Percentiles rank a stretch among this genome's conserved stretches.
Conservation (phyloP, 164 flowering plant species). For the Vitis rotundifolia region DNA sequence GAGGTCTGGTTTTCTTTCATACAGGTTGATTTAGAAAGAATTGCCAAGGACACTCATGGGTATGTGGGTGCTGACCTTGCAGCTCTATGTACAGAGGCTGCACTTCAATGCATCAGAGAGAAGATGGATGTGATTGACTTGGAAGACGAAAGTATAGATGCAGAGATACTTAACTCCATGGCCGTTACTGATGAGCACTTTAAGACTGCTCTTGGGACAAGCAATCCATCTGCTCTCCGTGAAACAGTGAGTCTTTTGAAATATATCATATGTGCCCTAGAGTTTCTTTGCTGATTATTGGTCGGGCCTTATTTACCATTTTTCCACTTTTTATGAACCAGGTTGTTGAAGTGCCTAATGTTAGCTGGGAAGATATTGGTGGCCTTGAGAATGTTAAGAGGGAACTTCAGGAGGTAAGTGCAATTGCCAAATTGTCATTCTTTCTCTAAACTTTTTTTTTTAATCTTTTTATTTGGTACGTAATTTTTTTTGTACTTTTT, state of each 20-base stretch:
- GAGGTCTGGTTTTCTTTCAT: constrained; percentile 2
- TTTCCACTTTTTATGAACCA: constrained; percentile 15
- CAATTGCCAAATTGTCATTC: not conserved
- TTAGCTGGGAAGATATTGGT: constrained; percentile 81
- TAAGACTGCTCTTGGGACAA: constrained; percentile 80
- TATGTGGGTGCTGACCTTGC: constrained; percentile 90
- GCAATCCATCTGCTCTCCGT: constrained; percentile 88
- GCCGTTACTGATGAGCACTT: constrained; percentile 84
- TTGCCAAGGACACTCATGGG: constrained; percentile 78
- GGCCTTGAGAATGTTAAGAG: constrained; percentile 89
- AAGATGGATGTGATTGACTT: constrained; percentile 89
- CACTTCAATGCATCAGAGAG: constrained; percentile 87
- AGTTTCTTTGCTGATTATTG: not conserved
- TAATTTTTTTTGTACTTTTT: not conserved
- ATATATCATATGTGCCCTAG: not conserved
- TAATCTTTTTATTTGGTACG: not conserved
- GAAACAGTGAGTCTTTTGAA: constrained; percentile 48
- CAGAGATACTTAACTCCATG: constrained; percentile 85
- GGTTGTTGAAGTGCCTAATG: constrained; percentile 93
- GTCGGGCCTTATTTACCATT: not conserved
- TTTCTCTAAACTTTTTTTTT: not conserved
- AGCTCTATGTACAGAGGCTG: constrained; percentile 84
- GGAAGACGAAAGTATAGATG: constrained; percentile 85
- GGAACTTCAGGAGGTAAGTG: constrained; percentile 84
- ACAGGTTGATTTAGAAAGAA: constrained; percentile 80